Percentiles rank a stretch among this genome's conserved stretches.
Evolutionary conservation across 2,329 filamentous ascomycete species (phyloP).

Genomic region (Eutypa lata): DNA sequence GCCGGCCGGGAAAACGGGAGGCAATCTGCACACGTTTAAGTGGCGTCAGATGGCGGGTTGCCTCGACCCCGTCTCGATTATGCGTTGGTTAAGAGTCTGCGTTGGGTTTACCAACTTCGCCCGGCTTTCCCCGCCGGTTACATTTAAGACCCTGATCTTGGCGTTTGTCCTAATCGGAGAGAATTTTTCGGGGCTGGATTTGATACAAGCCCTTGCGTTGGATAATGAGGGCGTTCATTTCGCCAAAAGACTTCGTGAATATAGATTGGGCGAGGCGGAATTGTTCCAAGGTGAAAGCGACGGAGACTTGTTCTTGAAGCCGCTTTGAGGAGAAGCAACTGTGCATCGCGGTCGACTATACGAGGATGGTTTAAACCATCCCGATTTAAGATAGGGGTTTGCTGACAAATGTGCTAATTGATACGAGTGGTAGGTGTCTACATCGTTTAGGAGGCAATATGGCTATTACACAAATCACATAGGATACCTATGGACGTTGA

Average conservation of each 20-base stretch:
- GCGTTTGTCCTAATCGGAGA: not conserved
- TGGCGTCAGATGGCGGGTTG: conserved; percentile 24
- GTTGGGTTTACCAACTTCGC: conserved; percentile 18
- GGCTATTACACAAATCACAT: too few species aligned
- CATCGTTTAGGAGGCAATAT: too few species aligned
- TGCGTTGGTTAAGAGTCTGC: conserved; percentile 18
- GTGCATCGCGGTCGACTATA: too few species aligned
- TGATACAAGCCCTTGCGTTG: conserved; percentile 7
- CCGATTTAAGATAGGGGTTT: too few species aligned
- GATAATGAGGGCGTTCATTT: conserved; percentile 8
- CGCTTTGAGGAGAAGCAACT: too few species aligned
- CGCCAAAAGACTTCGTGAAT: conserved; percentile 1
- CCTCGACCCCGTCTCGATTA: conserved; percentile 17
- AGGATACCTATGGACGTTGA: too few species aligned
- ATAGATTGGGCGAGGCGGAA: not conserved
- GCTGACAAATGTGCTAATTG: too few species aligned
- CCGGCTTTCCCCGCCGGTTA: conserved; percentile 5
- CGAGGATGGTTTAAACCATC: too few species aligned
- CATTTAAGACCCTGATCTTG: conserved; percentile 7
- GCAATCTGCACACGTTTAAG: conserved; percentile 23
- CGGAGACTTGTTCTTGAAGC: too few species aligned
- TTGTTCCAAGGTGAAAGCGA: conserved; percentile 5
- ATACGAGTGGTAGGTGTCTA: too few species aligned
- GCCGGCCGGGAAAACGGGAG: conserved; percentile 11
- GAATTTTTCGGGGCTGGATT: conserved; percentile 5